phyloP scores from a whole-genome alignment of 2,329 filamentous ascomycete species.

The Alternaria sp. region DNA sequence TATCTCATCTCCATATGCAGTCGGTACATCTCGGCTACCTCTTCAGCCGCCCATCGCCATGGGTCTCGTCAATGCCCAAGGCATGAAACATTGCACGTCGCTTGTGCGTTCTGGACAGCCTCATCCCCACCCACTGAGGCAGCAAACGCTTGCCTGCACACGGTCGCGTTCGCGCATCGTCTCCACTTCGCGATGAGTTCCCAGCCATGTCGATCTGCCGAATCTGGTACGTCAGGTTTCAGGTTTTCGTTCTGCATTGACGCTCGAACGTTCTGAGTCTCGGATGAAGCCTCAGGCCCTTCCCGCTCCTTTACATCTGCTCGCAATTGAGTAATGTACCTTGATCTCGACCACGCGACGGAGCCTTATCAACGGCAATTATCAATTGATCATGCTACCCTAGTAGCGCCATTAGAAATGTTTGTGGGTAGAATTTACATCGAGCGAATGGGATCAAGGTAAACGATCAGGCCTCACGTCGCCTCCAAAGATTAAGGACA shows the following conservation, averaged over 20 bases:
- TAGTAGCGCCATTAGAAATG: neutral
- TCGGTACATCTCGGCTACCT: slow-evolving; percentile 1
- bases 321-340: slow-evolving; percentile 2
- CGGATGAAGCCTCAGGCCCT: slow-evolving; percentile 4
- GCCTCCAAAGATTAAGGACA: slow-evolving; percentile 1
- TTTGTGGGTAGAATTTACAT: neutral
- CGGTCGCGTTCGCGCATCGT: slow-evolving; percentile 12
- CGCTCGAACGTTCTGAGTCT: slow-evolving; percentile 13
- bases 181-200: neutral
- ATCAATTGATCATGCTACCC: neutral
- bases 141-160: neutral
- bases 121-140: slow-evolving; percentile 4
- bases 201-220: slow-evolving; percentile 4
- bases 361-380: slow-evolving; percentile 1
- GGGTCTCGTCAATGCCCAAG: neutral
- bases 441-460: neutral
- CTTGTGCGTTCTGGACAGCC: slow-evolving; percentile 1
- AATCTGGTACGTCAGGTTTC: slow-evolving; percentile 7
- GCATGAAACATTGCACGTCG: slow-evolving; percentile 12
- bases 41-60: neutral
- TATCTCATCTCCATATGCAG: neutral
- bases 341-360: neutral
- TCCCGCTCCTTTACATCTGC: neutral
- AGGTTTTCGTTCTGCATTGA: slow-evolving; percentile 3
- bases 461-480: neutral